Base-by-base conservation (phyloP, 1,284 basidiomycete species). In the Cryptococcus sp. region DNA sequence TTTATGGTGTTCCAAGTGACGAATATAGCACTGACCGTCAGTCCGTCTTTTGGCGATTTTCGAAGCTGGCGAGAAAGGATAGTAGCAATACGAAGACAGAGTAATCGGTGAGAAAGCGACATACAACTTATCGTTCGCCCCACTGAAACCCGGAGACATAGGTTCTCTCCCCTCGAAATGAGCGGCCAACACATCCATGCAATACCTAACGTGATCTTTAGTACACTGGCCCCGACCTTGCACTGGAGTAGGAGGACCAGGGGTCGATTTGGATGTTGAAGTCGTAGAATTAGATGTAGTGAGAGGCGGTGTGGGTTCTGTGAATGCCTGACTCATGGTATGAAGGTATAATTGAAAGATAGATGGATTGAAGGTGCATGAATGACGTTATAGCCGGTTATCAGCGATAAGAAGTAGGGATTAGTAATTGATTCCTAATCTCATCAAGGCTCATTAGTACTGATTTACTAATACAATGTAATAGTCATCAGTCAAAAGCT, bases 1-100 rank as follows among this genome's bases (percentile, higher is more conserved):
- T 7, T 4, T 4, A 52, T 56, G 18, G 63, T 87, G 76, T 91
- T 93, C 93, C 94, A 98, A 2, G 94, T 98, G 32, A 98, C 90
- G 74, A 98, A 98, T 52, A 98, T 79, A 7, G 92, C 91, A 73
- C 91, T 93, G 61, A 4, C 5, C 5, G 28, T 28, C 28, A 28
- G 11, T 5, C 11, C 28, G 28, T 28, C 11, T 28, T 11, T 28
- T 28, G 28, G 4, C 28, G 28, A n/a, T n/a, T n/a, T n/a, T n/a
- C n/a, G n/a, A n/a, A n/a, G n/a, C n/a, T n/a, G n/a, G n/a, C n/a
- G n/a, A n/a, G n/a, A n/a, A n/a, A n/a, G n/a, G n/a, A n/a, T n/a
- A n/a, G n/a, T n/a, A n/a, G n/a, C n/a, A n/a, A n/a, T n/a, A n/a
- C n/a, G n/a, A n/a, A n/a, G n/a, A 2, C 21, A 37, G 39, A 16